A percentile compares a stretch with the other conserved stretches of the same genome.
phyloP scores from a whole-genome alignment of 805 yeast species.

The Clavispora asparagi region DNA sequence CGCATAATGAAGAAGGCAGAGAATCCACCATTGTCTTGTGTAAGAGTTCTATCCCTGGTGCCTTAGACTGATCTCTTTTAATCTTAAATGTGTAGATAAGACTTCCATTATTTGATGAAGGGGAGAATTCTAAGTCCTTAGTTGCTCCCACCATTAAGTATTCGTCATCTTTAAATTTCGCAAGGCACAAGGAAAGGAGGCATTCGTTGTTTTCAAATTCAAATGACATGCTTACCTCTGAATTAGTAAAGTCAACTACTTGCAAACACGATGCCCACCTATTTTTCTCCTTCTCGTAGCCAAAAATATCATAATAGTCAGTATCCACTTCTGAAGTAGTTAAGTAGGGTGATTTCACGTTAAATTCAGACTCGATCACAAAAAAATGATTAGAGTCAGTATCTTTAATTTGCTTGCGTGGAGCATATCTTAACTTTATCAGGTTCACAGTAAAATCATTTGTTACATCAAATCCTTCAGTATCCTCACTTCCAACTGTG shows the following conservation, averaged over 20 bases:
- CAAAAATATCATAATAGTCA: slow-evolving; percentile 43
- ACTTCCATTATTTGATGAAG: slow-evolving; percentile 19
- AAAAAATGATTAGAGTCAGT: slow-evolving; percentile 25
- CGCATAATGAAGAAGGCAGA: slow-evolving; percentile 42
- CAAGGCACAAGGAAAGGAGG: slow-evolving; percentile 33
- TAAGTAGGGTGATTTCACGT: slow-evolving; percentile 26
- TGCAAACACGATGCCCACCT: slow-evolving; percentile 54
- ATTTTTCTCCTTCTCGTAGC: slow-evolving; percentile 24
- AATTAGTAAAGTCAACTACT: slow-evolving; percentile 32
- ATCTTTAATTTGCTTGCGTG: slow-evolving; percentile 36
- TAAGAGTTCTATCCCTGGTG: slow-evolving; percentile 34
- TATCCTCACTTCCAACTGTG: slow-evolving; percentile 39
- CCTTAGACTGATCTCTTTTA: slow-evolving; percentile 18
- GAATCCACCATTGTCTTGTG: slow-evolving; percentile 58
- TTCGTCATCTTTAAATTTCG: slow-evolving; percentile 17
- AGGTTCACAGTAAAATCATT: slow-evolving; percentile 25
- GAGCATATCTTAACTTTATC: slow-evolving; percentile 45
- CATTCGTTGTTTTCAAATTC: slow-evolving; percentile 42
- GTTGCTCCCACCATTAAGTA: slow-evolving; percentile 46
- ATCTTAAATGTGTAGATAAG: slow-evolving; percentile 36
- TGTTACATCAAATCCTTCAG: slow-evolving; percentile 20
- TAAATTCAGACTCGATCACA: slow-evolving; percentile 43
- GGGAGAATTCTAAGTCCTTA: slow-evolving; percentile 22
- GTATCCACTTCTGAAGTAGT: slow-evolving; percentile 17
- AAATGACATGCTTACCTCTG: slow-evolving; percentile 36